Percentiles rank a stretch among this genome's conserved stretches.
Evolutionary conservation across 2,329 filamentous ascomycete species (phyloP).

Genomic region (Delphinella strobiligena): DNA sequence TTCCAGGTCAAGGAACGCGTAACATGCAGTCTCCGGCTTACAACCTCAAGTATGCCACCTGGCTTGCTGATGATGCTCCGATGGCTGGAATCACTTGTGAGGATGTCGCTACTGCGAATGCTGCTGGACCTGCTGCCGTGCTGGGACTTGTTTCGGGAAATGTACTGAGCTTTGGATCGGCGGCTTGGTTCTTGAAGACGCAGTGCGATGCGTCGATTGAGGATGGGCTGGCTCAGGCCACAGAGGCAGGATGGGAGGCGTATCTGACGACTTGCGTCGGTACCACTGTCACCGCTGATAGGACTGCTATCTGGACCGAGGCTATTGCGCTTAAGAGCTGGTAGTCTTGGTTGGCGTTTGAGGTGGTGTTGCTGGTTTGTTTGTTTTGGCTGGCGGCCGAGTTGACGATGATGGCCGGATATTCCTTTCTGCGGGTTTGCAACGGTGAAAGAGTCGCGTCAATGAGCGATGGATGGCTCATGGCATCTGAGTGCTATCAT

Average conservation of each 20-base stretch:
- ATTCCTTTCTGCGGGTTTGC: too few species aligned
- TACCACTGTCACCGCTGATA: constrained; percentile 33
- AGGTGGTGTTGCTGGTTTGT: too few species aligned
- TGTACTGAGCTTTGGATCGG: constrained; percentile 44
- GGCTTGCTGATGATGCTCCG: constrained; percentile 24
- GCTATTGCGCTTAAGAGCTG: constrained; percentile 26
- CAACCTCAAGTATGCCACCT: constrained; percentile 44
- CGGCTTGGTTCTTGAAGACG: constrained; percentile 48
- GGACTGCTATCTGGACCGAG: constrained; percentile 38
- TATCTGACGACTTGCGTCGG: constrained; percentile 45
- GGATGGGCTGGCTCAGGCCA: constrained; percentile 32
- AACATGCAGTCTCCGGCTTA: constrained; percentile 51
- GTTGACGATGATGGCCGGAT: too few species aligned
- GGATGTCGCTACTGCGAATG: constrained; percentile 19
- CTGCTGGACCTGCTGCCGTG: constrained; percentile 30
- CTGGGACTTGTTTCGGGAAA: constrained; percentile 39
- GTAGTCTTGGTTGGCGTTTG: too few species aligned
- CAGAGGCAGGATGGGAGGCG: constrained; percentile 36
- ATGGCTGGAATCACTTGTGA: constrained; percentile 14
- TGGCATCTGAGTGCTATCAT: too few species aligned
- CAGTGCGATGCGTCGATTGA: constrained; percentile 39
- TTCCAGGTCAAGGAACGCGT: constrained; percentile 58
- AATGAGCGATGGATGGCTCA: too few species aligned
- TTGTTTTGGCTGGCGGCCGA: too few species aligned
- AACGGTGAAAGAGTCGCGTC: too few species aligned